These are phyloP conservation scores for Metschnikowia henanensis DNA, from an alignment of 805 yeast species.

Conservation along the genomic window DNA sequence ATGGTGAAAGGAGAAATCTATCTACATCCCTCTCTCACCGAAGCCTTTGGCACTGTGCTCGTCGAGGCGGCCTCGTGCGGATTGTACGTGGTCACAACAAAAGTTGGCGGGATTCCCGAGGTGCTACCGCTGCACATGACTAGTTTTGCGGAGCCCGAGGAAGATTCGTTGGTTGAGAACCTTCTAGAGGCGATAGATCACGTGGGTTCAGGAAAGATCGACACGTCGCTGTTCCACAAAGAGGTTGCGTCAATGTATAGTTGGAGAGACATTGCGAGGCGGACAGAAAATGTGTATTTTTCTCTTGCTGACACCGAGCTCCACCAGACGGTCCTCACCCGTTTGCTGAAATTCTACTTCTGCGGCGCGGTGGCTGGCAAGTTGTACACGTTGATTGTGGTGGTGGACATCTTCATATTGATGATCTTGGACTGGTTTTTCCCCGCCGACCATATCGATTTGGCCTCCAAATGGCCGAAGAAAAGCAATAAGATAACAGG, in stretches of 20 bases:
- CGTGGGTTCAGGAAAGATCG: constrained; percentile 56
- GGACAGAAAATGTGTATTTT: constrained; percentile 84
- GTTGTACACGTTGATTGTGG: constrained; percentile 73
- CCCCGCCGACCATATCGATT: constrained; percentile 72
- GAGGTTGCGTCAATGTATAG: constrained; percentile 82
- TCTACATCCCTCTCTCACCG: constrained; percentile 90
- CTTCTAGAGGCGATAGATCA: constrained; percentile 67
- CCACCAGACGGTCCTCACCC: constrained; percentile 54
- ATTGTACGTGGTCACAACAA: constrained; percentile 86
- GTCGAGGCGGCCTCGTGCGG: constrained; percentile 99
- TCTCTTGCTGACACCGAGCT: constrained; percentile 38
- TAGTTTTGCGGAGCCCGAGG: constrained; percentile 85
- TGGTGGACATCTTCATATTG: constrained; percentile 73
- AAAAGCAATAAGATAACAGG: constrained; percentile 6
- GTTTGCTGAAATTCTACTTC: constrained; percentile 63
- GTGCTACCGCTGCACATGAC: constrained; percentile 94
- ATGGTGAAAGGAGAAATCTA: constrained; percentile 95
- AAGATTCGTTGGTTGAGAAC: constrained; percentile 73
- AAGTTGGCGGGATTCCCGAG: constrained; percentile 97
- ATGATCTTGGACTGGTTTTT: constrained; percentile 64
- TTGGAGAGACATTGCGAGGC: constrained; percentile 84
- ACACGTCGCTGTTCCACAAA: constrained; percentile 75
- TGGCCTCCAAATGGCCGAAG: constrained; percentile 77
- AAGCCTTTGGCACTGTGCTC: constrained; percentile 95
- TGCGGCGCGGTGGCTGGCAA: constrained; percentile 87